Evolutionary conservation across 2,329 filamentous ascomycete species (phyloP).

Genomic region (Scytalidium sp.): DNA sequence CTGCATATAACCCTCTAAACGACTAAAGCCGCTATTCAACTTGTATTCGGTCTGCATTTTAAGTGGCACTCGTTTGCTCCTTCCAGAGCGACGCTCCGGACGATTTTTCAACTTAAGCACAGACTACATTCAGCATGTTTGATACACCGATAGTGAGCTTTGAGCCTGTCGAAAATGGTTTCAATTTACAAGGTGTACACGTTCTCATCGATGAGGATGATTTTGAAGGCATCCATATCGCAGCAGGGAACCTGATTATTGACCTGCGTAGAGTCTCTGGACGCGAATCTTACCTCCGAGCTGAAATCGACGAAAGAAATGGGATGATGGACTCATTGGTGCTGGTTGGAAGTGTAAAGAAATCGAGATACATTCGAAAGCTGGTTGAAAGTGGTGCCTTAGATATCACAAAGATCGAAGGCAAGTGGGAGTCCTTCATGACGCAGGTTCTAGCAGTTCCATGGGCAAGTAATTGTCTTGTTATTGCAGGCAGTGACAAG

Average conservation of each 20-base stretch:
- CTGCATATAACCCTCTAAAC: too few species aligned
- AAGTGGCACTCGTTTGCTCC: too few species aligned
- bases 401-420: slow-evolving; percentile 52
- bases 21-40: too few species aligned
- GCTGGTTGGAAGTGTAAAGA: slow-evolving; percentile 64
- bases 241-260: slow-evolving; percentile 59
- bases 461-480: slow-evolving; percentile 55
- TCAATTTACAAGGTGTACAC: slow-evolving; percentile 29
- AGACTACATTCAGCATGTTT: too few species aligned
- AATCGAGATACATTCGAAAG: slow-evolving; percentile 56
- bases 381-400: slow-evolving; percentile 53
- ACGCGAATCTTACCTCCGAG: slow-evolving; percentile 48
- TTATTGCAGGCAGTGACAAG: slow-evolving; percentile 64
- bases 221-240: slow-evolving; percentile 63
- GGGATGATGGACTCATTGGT: slow-evolving; percentile 41
- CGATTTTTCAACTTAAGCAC: too few species aligned
- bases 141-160: not conserved
- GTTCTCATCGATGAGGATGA: slow-evolving; percentile 53
- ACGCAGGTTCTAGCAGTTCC: slow-evolving; percentile 34
- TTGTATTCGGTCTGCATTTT: too few species aligned
- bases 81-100: too few species aligned
- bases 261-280: slow-evolving; percentile 69
- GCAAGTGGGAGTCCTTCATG: slow-evolving; percentile 66
- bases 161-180: not conserved
- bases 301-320: not conserved